phyloP scores from a whole-genome alignment of 805 yeast genomes.

The Suhomyces sp. region DNA sequence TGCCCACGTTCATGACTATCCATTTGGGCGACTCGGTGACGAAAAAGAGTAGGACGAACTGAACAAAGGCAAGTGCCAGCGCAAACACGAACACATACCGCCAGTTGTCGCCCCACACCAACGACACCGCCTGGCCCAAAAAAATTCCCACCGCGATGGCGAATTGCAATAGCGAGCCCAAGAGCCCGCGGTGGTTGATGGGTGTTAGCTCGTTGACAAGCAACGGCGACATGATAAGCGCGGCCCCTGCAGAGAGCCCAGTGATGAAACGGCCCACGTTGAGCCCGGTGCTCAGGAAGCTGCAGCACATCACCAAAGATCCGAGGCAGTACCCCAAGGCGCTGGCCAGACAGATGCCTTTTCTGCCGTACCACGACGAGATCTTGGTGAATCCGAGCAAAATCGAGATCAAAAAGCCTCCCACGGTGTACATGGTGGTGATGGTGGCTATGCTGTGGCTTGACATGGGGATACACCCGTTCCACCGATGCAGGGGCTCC shows the following conservation, averaged over 20 bases:
- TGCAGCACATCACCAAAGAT: conserved; percentile 23
- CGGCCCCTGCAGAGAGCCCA: conserved; percentile 40
- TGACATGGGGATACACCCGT: conserved; percentile 30
- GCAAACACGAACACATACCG: conserved; percentile 30
- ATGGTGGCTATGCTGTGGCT: conserved; percentile 20
- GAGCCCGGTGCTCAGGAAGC: conserved; percentile 18
- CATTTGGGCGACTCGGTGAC: conserved; percentile 43
- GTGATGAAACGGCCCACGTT: conserved; percentile 31
- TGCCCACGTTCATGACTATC: conserved; percentile 31
- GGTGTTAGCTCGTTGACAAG: conserved; percentile 41
- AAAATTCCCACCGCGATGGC: conserved; percentile 40
- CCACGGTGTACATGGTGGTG: conserved; percentile 35
- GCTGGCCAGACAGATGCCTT: conserved; percentile 14
- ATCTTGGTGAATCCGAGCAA: conserved; percentile 28
- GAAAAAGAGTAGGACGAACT: conserved; percentile 31
- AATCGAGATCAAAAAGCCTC: conserved; percentile 33
- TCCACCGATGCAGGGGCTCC: neutral
- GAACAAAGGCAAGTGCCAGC: conserved; percentile 21
- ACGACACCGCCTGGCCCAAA: conserved; percentile 30
- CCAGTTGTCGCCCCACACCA: conserved; percentile 37
- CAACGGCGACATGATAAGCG: conserved; percentile 40
- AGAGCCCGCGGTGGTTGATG: conserved; percentile 37
- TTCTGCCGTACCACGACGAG: conserved; percentile 24
- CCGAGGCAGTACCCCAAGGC: conserved; percentile 20
- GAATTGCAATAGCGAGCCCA: conserved; percentile 39